Conservation (phyloP, 164 flowering plant genomes). For the Kalanchoe fedtschenkoi region DNA sequence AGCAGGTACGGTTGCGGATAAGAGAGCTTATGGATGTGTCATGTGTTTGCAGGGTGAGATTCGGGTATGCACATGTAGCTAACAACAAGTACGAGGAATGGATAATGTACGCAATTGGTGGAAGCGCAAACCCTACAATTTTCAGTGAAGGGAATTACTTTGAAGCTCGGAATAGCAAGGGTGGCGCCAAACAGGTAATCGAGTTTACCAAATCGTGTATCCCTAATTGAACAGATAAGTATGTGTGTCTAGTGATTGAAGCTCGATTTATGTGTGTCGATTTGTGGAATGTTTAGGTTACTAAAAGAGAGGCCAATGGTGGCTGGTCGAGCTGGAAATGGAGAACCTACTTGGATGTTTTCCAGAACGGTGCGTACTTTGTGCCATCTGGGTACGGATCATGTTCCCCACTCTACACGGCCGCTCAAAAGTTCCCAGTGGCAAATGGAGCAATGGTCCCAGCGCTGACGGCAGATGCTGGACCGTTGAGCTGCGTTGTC, state of each 20-base stretch:
- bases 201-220: no score
- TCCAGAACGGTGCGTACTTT: constrained; percentile 69
- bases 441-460: constrained; percentile 39
- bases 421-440: constrained; percentile 31
- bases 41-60: constrained; percentile 35
- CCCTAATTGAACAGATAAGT: no score
- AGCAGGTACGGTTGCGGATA: neutral
- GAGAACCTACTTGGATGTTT: constrained; percentile 51
- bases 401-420: constrained; percentile 34
- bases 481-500: constrained; percentile 34
- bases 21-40: neutral
- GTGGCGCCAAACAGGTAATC: constrained; percentile 34
- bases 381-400: constrained; percentile 66
- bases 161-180: constrained; percentile 20
- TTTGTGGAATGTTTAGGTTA: constrained; percentile 25
- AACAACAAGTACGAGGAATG: constrained; percentile 52
- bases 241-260: no score
- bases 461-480: constrained; percentile 43
- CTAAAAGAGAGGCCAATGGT: constrained; percentile 39
- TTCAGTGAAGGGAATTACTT: constrained; percentile 56
- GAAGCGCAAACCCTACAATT: constrained; percentile 60
- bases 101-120: constrained; percentile 61
- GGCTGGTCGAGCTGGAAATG: constrained; percentile 71
- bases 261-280: no score
- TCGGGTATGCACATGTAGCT: constrained; percentile 59